These are phyloP conservation scores for Aspergillus saccharolyticus DNA, from an alignment of 495 filamentous ascomycete genomes.

Conservation along the genomic window DNA sequence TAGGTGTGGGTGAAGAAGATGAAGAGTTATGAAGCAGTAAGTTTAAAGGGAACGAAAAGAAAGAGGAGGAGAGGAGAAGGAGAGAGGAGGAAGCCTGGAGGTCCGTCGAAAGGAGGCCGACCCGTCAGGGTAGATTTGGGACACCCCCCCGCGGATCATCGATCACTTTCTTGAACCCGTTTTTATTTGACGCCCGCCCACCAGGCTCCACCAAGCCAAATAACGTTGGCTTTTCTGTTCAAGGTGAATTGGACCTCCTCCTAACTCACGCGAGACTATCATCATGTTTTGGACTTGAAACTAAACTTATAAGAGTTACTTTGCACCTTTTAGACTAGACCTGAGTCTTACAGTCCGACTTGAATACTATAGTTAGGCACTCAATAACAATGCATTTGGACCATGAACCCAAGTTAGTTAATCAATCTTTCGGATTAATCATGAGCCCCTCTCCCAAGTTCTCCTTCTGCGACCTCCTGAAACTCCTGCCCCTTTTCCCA, in stretches of 20 bases:
- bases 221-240: conserved; percentile 3
- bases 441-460: not conserved
- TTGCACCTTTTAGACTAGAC: not conserved
- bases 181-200: not conserved
- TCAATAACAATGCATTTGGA: not conserved
- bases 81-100: no score
- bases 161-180: conserved; percentile 6
- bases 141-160: conserved; percentile 19
- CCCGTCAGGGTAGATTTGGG: not conserved
- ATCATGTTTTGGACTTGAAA: not conserved
- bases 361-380: not conserved
- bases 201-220: conserved; percentile 5
- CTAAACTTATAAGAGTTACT: not conserved
- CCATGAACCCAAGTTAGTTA: not conserved
- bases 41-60: conserved; percentile 3
- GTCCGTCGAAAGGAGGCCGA: conserved; percentile 3
- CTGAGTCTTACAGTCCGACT: no score
- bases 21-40: conserved; percentile 19
- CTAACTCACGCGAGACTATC: not conserved
- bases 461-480: conserved; percentile 10
- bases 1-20: conserved; percentile 6
- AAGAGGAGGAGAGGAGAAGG: conserved; percentile 7
- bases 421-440: not conserved
- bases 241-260: conserved; percentile 1
- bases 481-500: conserved; percentile 13